Conservation (phyloP, 2,329 filamentous ascomycete genomes). For the Fusarium sp. region DNA sequence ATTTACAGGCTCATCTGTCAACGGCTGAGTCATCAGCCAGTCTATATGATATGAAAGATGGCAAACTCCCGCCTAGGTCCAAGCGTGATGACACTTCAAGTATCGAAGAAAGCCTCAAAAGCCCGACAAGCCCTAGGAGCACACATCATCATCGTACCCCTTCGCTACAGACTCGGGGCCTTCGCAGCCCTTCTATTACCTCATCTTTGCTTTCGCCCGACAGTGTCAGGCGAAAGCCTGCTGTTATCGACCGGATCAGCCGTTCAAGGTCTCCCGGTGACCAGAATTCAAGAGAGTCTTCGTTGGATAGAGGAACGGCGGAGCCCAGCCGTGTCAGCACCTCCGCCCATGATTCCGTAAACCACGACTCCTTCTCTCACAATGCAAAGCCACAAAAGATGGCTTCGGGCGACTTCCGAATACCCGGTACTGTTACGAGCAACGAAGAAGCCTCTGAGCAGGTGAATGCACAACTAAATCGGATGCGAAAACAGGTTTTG, state of each 20-base stretch:
- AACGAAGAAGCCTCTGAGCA: constrained; percentile 69
- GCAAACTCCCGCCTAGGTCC: constrained; percentile 53
- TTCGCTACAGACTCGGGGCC: constrained; percentile 55
- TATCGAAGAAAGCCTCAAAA: constrained; percentile 64
- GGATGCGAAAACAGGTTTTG: constrained; percentile 87
- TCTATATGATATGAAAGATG: constrained; percentile 58
- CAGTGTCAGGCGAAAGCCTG: constrained; percentile 61
- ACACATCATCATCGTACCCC: constrained; percentile 53
- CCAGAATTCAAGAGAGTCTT: constrained; percentile 70
- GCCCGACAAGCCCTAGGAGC: constrained; percentile 61
- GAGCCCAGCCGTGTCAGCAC: constrained; percentile 71
- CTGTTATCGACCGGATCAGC: constrained; percentile 70
- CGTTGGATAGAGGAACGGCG: constrained; percentile 69
- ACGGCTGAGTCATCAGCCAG: constrained; percentile 55
- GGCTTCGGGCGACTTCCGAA: constrained; percentile 63
- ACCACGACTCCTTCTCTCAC: constrained; percentile 69
- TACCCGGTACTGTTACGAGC: constrained; percentile 70
- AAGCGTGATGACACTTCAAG: constrained; percentile 62
- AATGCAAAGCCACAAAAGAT: constrained; percentile 62
- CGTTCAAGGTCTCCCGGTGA: constrained; percentile 60
- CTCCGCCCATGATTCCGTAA: constrained; percentile 70
- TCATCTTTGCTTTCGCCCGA: constrained; percentile 57
- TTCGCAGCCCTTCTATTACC: constrained; percentile 53
- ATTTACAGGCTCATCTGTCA: constrained; percentile 56
- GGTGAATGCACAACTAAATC: constrained; percentile 74